Conservation (phyloP, 2,329 filamentous ascomycete species). For the Fonsecaea nubica region DNA sequence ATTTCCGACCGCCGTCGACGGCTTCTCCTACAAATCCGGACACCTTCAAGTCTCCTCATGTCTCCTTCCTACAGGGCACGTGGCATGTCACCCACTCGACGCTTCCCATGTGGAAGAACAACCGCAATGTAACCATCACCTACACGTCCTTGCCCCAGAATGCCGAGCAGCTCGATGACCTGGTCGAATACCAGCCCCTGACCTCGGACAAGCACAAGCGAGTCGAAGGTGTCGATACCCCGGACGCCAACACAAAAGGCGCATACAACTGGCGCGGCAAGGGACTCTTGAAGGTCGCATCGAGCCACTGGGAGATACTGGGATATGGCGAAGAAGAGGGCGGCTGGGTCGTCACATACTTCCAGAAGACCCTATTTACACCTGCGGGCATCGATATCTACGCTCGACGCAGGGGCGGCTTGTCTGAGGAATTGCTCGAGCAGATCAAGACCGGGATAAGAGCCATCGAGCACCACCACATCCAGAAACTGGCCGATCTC, state of each 20-base stretch:
- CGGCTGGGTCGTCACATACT: slow-evolving; percentile 81
- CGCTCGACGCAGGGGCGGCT: slow-evolving; percentile 65
- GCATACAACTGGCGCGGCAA: slow-evolving; percentile 80
- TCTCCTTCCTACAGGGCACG: slow-evolving; percentile 68
- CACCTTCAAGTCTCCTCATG: slow-evolving; percentile 51
- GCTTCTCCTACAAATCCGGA: slow-evolving; percentile 3
- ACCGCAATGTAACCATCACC: slow-evolving; percentile 79
- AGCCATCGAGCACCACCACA: slow-evolving; percentile 57
- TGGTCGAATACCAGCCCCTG: slow-evolving; percentile 72
- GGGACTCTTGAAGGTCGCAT: slow-evolving; percentile 74
- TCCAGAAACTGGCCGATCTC: slow-evolving; percentile 60
- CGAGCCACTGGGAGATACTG: slow-evolving; percentile 80
- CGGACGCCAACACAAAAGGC: slow-evolving; percentile 46
- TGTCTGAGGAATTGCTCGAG: slow-evolving; percentile 63
- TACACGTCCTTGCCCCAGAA: slow-evolving; percentile 64
- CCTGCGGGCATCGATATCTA: slow-evolving; percentile 83
- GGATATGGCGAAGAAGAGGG: slow-evolving; percentile 65
- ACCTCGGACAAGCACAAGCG: slow-evolving; percentile 60
- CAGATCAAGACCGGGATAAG: slow-evolving; percentile 63
- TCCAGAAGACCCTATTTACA: slow-evolving; percentile 82
- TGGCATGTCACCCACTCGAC: slow-evolving; percentile 80
- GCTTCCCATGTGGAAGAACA: slow-evolving; percentile 78
- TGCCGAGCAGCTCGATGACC: slow-evolving; percentile 67
- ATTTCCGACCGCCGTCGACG: slow-evolving; percentile 54
- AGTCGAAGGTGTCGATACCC: slow-evolving; percentile 70